These are phyloP conservation scores for Aspergillus thermomutatus DNA, from an alignment of 2,329 filamentous ascomycete genomes.

Conservation along the genomic window DNA sequence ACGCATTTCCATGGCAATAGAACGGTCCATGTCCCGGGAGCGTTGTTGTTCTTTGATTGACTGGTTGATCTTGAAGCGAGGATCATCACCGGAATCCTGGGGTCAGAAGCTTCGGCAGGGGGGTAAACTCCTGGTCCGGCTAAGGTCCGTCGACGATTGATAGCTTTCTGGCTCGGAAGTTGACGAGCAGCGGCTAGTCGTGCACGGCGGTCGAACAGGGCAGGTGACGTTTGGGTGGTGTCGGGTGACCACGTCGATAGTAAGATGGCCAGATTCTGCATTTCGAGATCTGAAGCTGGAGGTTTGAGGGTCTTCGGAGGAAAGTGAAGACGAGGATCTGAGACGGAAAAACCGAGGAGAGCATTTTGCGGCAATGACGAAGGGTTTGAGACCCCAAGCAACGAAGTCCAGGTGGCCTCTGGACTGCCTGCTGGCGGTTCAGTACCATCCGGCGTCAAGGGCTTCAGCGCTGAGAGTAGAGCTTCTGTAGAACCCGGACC, in stretches of 20 bases:
- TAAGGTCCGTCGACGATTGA: constrained; percentile 71
- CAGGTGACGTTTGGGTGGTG: constrained; percentile 42
- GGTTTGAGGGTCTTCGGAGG: constrained; percentile 61
- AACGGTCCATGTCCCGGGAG: constrained; percentile 74
- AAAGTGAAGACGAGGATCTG: constrained; percentile 77
- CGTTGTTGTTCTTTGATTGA: constrained; percentile 41
- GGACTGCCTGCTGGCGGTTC: constrained; percentile 26
- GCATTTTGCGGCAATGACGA: constrained; percentile 66
- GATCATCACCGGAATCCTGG: constrained; percentile 72
- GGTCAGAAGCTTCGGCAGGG: constrained; percentile 58
- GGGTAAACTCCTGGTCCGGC: constrained; percentile 63
- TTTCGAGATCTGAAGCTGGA: constrained; percentile 33
- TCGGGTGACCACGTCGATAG: constrained; percentile 69
- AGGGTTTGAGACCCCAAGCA: constrained; percentile 60
- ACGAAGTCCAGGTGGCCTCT: constrained; percentile 39
- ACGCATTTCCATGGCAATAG: constrained; percentile 91
- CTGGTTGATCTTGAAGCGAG: constrained; percentile 55
- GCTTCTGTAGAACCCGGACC: constrained; percentile 78
- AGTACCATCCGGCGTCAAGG: constrained; percentile 27
- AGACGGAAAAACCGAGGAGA: constrained; percentile 67
- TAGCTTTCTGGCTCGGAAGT: constrained; percentile 70
- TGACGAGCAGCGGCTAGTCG: constrained; percentile 64
- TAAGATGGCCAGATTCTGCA: constrained; percentile 52
- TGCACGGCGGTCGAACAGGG: constrained; percentile 65
- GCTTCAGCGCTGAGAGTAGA: constrained; percentile 65